Conservation (phyloP, 495 filamentous ascomycete genomes). For the Parachaetomium inaequale region DNA sequence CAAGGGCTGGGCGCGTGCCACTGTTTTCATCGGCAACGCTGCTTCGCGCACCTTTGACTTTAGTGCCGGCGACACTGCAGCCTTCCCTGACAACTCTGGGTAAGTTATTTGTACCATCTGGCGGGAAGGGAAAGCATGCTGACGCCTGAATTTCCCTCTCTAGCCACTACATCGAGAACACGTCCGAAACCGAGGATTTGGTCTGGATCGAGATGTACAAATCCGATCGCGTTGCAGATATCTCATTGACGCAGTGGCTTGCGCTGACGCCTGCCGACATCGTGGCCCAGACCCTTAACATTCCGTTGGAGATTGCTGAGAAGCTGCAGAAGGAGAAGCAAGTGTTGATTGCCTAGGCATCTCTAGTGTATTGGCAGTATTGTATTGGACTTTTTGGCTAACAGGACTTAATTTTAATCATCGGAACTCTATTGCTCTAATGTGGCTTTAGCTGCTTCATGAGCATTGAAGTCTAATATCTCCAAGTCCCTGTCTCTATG, state of each 20-base stretch:
- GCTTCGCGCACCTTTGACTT: conserved; percentile 63
- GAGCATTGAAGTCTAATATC: too few relatives aligned
- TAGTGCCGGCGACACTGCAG: conserved; percentile 58
- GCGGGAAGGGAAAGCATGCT: background rate
- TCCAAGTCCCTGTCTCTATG: too few relatives aligned
- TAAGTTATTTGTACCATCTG: background rate
- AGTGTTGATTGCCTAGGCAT: conserved; percentile 39
- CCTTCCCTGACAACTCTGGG: conserved; percentile 57
- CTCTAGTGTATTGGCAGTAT: background rate
- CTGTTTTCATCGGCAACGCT: conserved; percentile 56
- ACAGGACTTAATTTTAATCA: too few relatives aligned
- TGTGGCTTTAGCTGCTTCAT: too few relatives aligned
- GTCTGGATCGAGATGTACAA: conserved; percentile 67
- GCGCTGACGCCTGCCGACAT: conserved; percentile 59
- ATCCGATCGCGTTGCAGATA: conserved; percentile 59
- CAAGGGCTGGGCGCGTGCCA: conserved; percentile 55
- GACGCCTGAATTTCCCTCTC: background rate
- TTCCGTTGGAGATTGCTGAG: conserved; percentile 53
- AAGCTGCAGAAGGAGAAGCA: conserved; percentile 63
- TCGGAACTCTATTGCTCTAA: too few relatives aligned
- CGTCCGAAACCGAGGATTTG: conserved; percentile 55
- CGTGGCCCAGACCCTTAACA: conserved; percentile 55
- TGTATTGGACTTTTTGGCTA: too few relatives aligned
- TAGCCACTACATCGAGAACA: conserved; percentile 64
- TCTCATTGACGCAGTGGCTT: conserved; percentile 61